Evolutionary conservation across 371 early-diverging fungal species (phyloP), one percentile per base, ranked within the genome.

Genomic region (Actinomucor elegans): DNA sequence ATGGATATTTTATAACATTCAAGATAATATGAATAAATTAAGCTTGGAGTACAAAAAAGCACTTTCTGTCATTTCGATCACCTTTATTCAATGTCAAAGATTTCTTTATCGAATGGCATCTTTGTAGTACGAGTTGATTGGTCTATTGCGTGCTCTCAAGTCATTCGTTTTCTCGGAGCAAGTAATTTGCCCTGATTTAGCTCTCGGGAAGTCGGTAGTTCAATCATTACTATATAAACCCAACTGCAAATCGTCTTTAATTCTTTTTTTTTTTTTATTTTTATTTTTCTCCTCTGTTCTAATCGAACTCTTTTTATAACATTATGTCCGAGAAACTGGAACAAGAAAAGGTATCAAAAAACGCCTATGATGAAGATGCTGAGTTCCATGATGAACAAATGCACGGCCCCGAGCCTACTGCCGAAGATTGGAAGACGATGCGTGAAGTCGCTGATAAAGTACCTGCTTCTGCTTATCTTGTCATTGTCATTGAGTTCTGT

Each of bases 401-500:
- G 15, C 32, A 52, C 18, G 44, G 67, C 29, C 67, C 74, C 35
- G 72, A 57, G 38, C 74, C 77, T 20, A 77, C 77, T 23, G 70
- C 64, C 44, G 70, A 73, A 49, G 74, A 77, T 17, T 71, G 71
- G 69, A 56, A 55, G 20, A 51, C 55, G 0, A 49, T 73, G 9
- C 65, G 65, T 36, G 68, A 73, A 53, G 66, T 73, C 8, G 57
- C 69, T 26, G 77, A 77, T 41, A n/a, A 33, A 12, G 32, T 77
- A 12, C 77, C 77, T 31, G 14, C 51, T 11, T 61, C 77, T 41
- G 77, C 77, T 26, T 77, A 60, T 24, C 67, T 77, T 33, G 74
- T 73, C 40, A 65, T 77, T 42, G 21, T 71, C 26, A 67, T 77
- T 47, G 77, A 77, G 57, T 73, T 77, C 51, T 73, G 77, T 55